Evolutionary conservation across 129 eudicot genomes (phyloP).

Genomic region (Centaurea solstitialis): DNA sequence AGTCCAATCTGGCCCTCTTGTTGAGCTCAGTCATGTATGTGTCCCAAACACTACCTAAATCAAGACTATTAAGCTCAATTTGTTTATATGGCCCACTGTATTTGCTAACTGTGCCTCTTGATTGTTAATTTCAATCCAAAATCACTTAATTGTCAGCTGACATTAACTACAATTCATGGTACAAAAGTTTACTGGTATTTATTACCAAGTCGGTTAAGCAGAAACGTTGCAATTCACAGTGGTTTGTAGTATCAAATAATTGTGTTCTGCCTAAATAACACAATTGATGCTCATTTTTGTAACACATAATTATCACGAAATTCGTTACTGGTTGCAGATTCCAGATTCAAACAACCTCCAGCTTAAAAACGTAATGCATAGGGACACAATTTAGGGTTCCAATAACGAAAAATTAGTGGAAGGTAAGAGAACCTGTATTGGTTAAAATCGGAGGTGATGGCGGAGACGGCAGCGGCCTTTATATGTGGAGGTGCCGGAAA

Average conservation of each 20-base stretch:
- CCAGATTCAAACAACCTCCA: neutral
- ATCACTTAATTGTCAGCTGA: neutral
- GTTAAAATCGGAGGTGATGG: conserved; percentile 86
- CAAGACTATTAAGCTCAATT: neutral
- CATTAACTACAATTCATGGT: neutral
- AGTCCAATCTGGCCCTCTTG: too few species aligned
- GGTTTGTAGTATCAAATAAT: neutral
- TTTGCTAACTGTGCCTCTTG: neutral
- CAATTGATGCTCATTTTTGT: neutral
- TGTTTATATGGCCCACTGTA: neutral
- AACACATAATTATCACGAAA: neutral
- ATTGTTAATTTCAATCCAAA: neutral
- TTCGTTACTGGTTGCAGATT: conserved; percentile 10
- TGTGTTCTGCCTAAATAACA: neutral
- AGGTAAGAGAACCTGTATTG: conserved; percentile 71
- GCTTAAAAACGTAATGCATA: neutral
- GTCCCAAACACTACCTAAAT: neutral
- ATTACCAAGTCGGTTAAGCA: neutral
- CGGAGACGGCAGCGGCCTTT: conserved; percentile 88
- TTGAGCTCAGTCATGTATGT: too few species aligned
- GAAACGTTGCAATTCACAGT: neutral
- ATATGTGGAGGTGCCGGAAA: conserved; percentile 77
- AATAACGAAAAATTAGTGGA: neutral
- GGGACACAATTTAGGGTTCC: neutral
- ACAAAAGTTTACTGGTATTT: neutral